Base-by-base conservation (phyloP, 2,329 filamentous ascomycete genomes). In the Colletotrichum zoysiae region DNA sequence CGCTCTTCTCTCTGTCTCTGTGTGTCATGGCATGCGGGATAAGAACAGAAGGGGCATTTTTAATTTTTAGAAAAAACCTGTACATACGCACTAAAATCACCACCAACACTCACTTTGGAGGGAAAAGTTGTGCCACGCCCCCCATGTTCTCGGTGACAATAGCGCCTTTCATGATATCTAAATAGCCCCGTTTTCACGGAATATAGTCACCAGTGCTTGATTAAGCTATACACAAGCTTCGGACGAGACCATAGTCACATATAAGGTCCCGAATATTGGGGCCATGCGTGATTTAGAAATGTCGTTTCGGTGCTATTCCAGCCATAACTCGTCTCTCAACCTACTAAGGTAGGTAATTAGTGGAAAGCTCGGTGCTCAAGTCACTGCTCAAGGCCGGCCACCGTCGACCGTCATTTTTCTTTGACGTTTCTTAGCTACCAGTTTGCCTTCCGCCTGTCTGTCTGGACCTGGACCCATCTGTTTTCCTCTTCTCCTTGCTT, bases 401-500 rank as follows among this genome's bases (percentile, higher is more conserved):
- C 59, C 59, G 59, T 62, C 48, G 33, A 55, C 63, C 63, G 63
- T 51, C 63, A 58, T 35, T 57, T 59, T 53, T 70, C 67, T 51
- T 71, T 57, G 69, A 71, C 70, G 70, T 73, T 73, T 73, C 60
- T 57, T 71, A 30, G 2, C 30, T 30, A 67, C 59, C 68, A 73
- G 65, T 69, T 71, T 71, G 71, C 72, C 68, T 74, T 74, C 73
- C 69, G 57, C 65, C 70, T 66, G 71, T 71, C 73, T 72, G 59
- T 59, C 69, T 65, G 14, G 40, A 42, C 40, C 40, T 30, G 30
- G 30, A 30, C 30, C 30, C 30, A 30, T 30, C 3, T 12, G 42
- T 71, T 62, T 57, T 71, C 67, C 48, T 71, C 70, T 67, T 66
- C 66, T 71, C 70, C 70, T 73, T 71, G 62, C 70, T 65, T 71